Percentiles rank a stretch among this genome's conserved stretches.
Conservation (phyloP, 2,329 filamentous ascomycete genomes). For the Lecanosticta acicola region DNA sequence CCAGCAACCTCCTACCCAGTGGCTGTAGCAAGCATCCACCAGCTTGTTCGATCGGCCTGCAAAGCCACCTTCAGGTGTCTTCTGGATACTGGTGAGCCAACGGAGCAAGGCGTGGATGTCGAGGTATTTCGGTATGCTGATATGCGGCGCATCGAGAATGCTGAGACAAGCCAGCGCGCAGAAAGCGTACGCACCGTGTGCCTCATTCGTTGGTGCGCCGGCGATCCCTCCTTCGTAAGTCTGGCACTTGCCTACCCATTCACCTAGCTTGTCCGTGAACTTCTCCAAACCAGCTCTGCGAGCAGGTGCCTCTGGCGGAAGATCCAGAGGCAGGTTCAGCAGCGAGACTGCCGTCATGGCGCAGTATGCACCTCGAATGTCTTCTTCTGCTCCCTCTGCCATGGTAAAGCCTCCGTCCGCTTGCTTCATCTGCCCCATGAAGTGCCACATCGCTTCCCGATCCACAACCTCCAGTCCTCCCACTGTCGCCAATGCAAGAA, state of each 20-base stretch:
- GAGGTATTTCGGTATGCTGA: conserved; percentile 69
- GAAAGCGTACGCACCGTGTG: conserved; percentile 94
- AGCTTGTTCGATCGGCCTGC: conserved; percentile 94
- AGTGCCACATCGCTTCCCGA: conserved; percentile 81
- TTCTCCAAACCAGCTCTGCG: conserved; percentile 56
- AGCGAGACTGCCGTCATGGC: conserved; percentile 78
- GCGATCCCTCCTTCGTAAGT: conserved; percentile 94
- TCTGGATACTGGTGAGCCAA: conserved; percentile 87
- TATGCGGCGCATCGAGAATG: conserved; percentile 73
- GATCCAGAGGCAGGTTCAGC: conserved; percentile 72
- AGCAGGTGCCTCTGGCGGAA: conserved; percentile 67
- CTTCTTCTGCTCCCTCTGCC: conserved; percentile 79
- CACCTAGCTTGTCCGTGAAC: conserved; percentile 67
- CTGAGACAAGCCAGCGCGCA: conserved; percentile 85
- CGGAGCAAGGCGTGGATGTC: conserved; percentile 70
- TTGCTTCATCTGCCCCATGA: conserved; percentile 82
- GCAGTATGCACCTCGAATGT: conserved; percentile 91
- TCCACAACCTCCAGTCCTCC: conserved; percentile 73
- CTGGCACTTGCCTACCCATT: conserved; percentile 83
- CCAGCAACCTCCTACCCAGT: conserved; percentile 97
- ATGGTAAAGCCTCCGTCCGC: conserved; percentile 84
- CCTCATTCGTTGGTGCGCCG: conserved; percentile 77
- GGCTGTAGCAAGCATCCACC: conserved; percentile 95
- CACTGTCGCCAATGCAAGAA: conserved; percentile 72
- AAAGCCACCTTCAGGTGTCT: conserved; percentile 86